A percentile compares a stretch with the other conserved stretches of the same genome.
Conservation (phyloP, 768 basidiomycete species). For the Mycena metata region DNA sequence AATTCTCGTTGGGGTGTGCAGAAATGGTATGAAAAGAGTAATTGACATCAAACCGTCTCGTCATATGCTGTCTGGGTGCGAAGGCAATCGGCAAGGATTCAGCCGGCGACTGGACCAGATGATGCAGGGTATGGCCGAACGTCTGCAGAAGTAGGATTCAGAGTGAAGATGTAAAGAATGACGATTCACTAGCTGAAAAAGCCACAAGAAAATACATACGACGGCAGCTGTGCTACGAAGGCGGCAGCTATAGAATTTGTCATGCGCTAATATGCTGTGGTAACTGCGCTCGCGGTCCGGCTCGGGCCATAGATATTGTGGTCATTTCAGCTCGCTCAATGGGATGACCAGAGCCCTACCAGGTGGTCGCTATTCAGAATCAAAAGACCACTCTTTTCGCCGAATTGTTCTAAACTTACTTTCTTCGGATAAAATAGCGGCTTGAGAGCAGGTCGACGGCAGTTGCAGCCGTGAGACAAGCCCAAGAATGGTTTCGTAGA, state of each 20-base stretch:
- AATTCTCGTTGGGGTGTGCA: neutral
- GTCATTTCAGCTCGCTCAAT: neutral
- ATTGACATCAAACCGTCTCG: conserved; percentile 3
- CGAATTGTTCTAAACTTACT: conserved; percentile 24
- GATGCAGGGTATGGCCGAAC: neutral
- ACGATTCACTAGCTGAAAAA: neutral
- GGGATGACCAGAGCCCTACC: neutral
- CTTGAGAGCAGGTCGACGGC: neutral
- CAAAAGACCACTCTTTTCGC: conserved; percentile 3
- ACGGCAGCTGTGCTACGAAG: no score
- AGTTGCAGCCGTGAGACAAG: no score
- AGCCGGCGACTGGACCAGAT: conserved; percentile 3
- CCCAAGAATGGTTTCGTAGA: no score
- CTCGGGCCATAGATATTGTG: neutral
- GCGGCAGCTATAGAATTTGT: no score
- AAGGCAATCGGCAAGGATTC: conserved; percentile 3
- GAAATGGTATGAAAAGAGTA: conserved; percentile 9
- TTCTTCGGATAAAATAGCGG: conserved; percentile 2
- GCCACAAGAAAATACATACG: no score
- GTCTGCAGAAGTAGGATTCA: neutral
- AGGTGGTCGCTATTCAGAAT: neutral
- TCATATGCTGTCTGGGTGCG: conserved; percentile 22
- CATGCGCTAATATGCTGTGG: no score
- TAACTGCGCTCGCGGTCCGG: conserved; percentile 6
- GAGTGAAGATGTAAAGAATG: neutral